These are phyloP conservation scores for Aspergillus awamori DNA, from an alignment of 2,329 filamentous ascomycete species.

Conservation along the genomic window DNA sequence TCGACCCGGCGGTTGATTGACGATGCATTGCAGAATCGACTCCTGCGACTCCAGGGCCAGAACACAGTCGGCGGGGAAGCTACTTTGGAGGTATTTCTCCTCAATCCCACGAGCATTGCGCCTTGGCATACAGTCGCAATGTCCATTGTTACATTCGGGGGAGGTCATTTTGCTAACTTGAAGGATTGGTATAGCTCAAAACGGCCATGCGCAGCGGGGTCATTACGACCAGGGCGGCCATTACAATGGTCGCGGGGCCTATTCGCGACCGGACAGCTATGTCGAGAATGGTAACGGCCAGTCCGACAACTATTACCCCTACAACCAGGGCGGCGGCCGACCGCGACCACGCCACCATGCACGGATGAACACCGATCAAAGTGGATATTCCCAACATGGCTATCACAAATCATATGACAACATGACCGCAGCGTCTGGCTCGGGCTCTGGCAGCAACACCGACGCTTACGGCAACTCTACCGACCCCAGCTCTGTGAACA, in stretches of 20 bases:
- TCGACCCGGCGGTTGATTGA: constrained; percentile 21
- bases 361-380: constrained; percentile 41
- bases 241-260: constrained; percentile 37
- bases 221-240: constrained; percentile 37
- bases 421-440: constrained; percentile 67
- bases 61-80: constrained; percentile 62
- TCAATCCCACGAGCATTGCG: constrained; percentile 1
- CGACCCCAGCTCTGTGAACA: constrained; percentile 92
- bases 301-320: constrained; percentile 51
- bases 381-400: constrained; percentile 46
- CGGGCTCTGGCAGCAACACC: constrained; percentile 69
- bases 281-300: constrained; percentile 37
- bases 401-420: constrained; percentile 87
- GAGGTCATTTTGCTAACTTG: constrained; percentile 2
- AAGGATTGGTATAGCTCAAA: constrained; percentile 25
- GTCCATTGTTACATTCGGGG: background rate
- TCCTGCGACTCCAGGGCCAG: constrained; percentile 33
- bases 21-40: constrained; percentile 34
- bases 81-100: constrained; percentile 53
- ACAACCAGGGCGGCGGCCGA: constrained; percentile 32
- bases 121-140: background rate
- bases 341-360: constrained; percentile 37
- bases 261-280: constrained; percentile 51
- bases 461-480: constrained; percentile 81
- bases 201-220: constrained; percentile 37